These are phyloP conservation scores for Lentinula boryana DNA, from an alignment of 768 basidiomycete genomes.

Conservation along the genomic window DNA sequence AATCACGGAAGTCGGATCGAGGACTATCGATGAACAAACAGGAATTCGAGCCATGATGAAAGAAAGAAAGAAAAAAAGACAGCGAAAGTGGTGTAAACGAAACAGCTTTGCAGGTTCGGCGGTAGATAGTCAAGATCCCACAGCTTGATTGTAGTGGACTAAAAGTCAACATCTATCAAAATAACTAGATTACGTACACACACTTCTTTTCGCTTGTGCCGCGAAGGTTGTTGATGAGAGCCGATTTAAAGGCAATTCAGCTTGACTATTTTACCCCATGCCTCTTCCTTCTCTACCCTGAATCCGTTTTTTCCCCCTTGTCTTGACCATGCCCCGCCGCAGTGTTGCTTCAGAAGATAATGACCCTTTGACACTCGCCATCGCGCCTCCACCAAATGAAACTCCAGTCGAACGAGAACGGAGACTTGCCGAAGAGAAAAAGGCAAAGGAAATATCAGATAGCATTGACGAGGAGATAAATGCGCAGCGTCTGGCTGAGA, in stretches of 20 bases:
- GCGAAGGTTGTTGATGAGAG: not conserved
- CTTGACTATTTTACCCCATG: not conserved
- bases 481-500: conserved; percentile 39
- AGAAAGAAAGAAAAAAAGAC: not conserved
- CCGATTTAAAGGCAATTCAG: not conserved
- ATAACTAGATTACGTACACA: not conserved
- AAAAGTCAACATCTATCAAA: not conserved
- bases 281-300: not conserved
- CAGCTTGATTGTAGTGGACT: not conserved
- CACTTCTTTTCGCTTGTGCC: not conserved
- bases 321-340: conserved; percentile 3
- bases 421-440: conserved; percentile 40
- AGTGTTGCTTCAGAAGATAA: conserved; percentile 17
- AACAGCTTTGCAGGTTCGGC: not conserved
- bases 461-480: conserved; percentile 61
- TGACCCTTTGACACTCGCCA: conserved; percentile 42
- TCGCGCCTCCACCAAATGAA: conserved; percentile 52
- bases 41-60: not conserved
- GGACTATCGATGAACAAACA: not conserved
- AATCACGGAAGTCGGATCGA: not conserved
- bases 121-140: not conserved
- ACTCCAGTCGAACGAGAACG: conserved; percentile 35
- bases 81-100: not conserved
- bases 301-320: not conserved
- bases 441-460: conserved; percentile 52